phyloP scores from a whole-genome alignment of 1,284 basidiomycete species.

The Tilletia setariae region DNA sequence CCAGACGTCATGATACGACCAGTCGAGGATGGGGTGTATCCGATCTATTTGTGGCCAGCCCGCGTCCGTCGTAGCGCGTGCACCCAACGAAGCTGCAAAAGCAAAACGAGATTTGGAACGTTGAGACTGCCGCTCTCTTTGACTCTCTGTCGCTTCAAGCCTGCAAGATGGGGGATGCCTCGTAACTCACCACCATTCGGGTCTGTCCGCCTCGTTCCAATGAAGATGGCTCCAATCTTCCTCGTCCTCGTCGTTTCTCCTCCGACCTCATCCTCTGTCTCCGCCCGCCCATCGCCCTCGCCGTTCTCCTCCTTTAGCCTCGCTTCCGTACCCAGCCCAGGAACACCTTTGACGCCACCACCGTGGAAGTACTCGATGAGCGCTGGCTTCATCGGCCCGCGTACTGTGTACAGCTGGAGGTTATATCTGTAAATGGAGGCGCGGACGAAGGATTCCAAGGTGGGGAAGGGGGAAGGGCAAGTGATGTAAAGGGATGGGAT shows the following conservation, averaged over 20 bases:
- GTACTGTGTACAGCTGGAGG: slow-evolving; percentile 73
- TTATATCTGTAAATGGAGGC: slow-evolving; percentile 64
- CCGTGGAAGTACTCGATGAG: slow-evolving; percentile 66
- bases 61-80: slow-evolving; percentile 63
- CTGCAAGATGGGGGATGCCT: too few species aligned
- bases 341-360: slow-evolving; percentile 52
- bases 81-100: slow-evolving; percentile 6
- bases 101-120: not conserved
- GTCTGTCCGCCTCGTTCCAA: slow-evolving; percentile 69
- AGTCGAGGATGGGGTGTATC: slow-evolving; percentile 92
- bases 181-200: slow-evolving; percentile 17
- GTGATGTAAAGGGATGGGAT: slow-evolving; percentile 84
- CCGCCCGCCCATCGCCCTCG: not conserved
- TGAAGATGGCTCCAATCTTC: slow-evolving; percentile 70
- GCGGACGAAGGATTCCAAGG: slow-evolving; percentile 77
- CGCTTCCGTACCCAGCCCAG: not conserved
- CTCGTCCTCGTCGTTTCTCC: not conserved
- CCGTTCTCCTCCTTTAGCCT: not conserved
- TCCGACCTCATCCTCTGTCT: slow-evolving; percentile 16
- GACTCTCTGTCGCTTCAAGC: too few species aligned
- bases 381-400: slow-evolving; percentile 78
- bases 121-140: too few species aligned
- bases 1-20: slow-evolving; percentile 89
- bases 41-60: slow-evolving; percentile 87
- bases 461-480: slow-evolving; percentile 78